phyloP scores from a whole-genome alignment of 2,329 filamentous ascomycete genomes.

The Penicillium sp. region DNA sequence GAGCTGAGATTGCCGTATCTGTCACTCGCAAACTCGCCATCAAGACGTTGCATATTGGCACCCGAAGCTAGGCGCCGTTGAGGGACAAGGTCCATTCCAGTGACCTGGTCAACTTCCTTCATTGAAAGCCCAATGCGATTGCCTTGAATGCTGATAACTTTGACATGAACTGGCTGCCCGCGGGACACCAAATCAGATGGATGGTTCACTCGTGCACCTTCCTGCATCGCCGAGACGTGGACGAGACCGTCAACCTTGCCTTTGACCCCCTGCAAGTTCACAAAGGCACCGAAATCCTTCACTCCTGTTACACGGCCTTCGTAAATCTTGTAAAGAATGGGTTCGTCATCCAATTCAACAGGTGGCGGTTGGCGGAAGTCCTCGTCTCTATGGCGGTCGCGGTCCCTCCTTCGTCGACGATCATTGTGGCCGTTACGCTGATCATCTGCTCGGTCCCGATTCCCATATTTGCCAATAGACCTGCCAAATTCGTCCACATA shows the following conservation, averaged over 20 bases:
- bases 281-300: conserved; percentile 94
- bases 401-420: conserved; percentile 40
- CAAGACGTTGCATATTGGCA: conserved; percentile 81
- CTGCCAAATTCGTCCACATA: conserved; percentile 61
- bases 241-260: conserved; percentile 92
- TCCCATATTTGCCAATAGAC: conserved; percentile 41
- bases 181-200: conserved; percentile 80
- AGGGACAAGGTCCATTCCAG: conserved; percentile 77
- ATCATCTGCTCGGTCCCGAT: conserved; percentile 36
- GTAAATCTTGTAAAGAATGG: conserved; percentile 83
- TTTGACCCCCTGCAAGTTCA: conserved; percentile 80
- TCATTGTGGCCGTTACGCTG: conserved; percentile 47
- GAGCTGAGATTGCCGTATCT: conserved; percentile 54
- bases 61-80: conserved; percentile 78
- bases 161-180: conserved; percentile 85
- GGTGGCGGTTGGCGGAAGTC: conserved; percentile 63
- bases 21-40: conserved; percentile 56
- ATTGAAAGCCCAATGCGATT: conserved; percentile 83
- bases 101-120: conserved; percentile 93
- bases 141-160: conserved; percentile 82
- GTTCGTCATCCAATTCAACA: conserved; percentile 75
- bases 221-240: conserved; percentile 83
- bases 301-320: conserved; percentile 84
- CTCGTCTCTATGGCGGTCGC: conserved; percentile 25
- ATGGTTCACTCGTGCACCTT: conserved; percentile 83